Percentiles rank a stretch among this genome's conserved stretches.
Evolutionary conservation across 352 stramenopile species (phyloP).

Genomic region (Pythium aristosporum): DNA sequence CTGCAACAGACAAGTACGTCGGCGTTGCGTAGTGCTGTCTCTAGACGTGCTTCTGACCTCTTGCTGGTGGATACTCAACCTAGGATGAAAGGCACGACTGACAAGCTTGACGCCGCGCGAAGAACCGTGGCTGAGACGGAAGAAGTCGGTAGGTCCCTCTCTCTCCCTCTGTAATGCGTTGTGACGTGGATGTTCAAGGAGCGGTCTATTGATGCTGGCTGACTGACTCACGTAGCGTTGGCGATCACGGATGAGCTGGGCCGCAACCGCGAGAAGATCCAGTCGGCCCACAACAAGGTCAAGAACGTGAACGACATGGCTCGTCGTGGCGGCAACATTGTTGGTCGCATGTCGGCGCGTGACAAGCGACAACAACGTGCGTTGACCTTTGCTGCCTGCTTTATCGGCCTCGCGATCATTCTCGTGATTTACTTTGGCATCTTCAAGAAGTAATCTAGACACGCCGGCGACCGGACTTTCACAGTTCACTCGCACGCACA

Average conservation of each 20-base stretch:
- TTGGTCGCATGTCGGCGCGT: slow-evolving; percentile 80
- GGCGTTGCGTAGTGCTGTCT: background rate
- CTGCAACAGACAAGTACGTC: slow-evolving; percentile 77
- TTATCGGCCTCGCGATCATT: slow-evolving; percentile 82
- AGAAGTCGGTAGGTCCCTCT: slow-evolving; percentile 68
- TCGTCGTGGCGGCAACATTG: slow-evolving; percentile 75
- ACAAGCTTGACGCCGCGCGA: slow-evolving; percentile 73
- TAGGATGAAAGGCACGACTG: slow-evolving; percentile 84
- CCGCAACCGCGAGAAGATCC: slow-evolving; percentile 85
- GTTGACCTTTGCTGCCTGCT: slow-evolving; percentile 65
- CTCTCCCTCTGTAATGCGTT: background rate
- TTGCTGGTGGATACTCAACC: background rate
- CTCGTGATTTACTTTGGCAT: slow-evolving; percentile 89
- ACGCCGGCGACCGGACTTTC: background rate
- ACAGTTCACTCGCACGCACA: background rate
- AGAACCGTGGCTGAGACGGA: slow-evolving; percentile 85
- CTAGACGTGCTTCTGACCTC: too few relatives aligned
- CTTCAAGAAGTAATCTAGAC: slow-evolving; percentile 74
- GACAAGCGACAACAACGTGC: slow-evolving; percentile 80
- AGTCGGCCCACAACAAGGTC: slow-evolving; percentile 80
- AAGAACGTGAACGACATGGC: slow-evolving; percentile 87
- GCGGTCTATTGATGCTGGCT: background rate
- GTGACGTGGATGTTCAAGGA: background rate
- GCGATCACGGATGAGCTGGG: slow-evolving; percentile 81
- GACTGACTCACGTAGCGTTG: slow-evolving; percentile 36